A percentile compares a stretch with the other conserved stretches of the same genome.
Conservation (phyloP, 768 basidiomycete genomes). For the Phanerodontia chrysosporium region DNA sequence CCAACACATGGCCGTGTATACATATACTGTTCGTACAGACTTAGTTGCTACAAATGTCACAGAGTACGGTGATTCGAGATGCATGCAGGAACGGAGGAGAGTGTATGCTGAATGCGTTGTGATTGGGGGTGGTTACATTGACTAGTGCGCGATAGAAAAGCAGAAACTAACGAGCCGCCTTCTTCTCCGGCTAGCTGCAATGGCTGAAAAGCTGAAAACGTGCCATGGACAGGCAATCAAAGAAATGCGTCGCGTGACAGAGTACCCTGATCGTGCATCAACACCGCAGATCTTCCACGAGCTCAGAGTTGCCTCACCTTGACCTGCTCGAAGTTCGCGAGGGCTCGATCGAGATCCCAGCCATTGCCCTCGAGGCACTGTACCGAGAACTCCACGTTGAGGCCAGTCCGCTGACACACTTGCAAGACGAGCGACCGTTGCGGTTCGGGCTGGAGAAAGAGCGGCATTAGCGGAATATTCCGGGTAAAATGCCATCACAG, state of each 20-base stretch:
- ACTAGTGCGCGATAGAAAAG: neutral
- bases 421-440: slow-evolving; percentile 70
- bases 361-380: slow-evolving; percentile 82
- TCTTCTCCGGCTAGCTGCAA: neutral
- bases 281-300: neutral
- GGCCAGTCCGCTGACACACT: slow-evolving; percentile 65
- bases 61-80: neutral
- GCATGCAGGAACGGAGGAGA: neutral
- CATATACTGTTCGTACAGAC: neutral
- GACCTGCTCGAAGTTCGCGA: slow-evolving; percentile 84
- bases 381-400: slow-evolving; percentile 77
- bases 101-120: neutral
- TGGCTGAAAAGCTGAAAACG: neutral
- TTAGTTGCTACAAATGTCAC: neutral
- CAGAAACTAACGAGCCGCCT: neutral
- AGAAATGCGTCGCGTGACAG: slow-evolving; percentile 25
- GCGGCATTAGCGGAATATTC: too few species aligned
- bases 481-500: too few species aligned
- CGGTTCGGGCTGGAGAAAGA: slow-evolving; percentile 53
- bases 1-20: neutral
- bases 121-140: slow-evolving; percentile 1
- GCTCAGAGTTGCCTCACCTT: slow-evolving; percentile 50
- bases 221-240: neutral
- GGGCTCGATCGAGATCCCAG: slow-evolving; percentile 79
- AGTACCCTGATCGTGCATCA: slow-evolving; percentile 14